These are phyloP conservation scores for Phaeoacremonium minimum DNA, from an alignment of 2,329 filamentous ascomycete species.

Conservation along the genomic window DNA sequence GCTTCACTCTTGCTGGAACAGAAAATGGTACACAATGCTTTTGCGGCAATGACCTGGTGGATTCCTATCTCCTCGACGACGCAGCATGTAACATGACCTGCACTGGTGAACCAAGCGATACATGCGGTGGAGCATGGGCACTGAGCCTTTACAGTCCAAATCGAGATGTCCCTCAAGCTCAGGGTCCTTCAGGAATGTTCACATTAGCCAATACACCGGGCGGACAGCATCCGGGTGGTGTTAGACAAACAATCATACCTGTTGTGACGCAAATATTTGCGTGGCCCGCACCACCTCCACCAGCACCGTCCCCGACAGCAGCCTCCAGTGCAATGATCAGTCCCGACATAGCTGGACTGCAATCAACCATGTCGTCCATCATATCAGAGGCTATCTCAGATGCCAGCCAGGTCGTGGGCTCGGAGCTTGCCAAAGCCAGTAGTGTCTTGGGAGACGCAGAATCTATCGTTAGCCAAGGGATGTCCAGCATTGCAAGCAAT, in stretches of 20 bases:
- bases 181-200: not conserved
- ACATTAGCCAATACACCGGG: not conserved
- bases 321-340: not conserved
- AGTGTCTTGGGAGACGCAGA: slow-evolving; percentile 1
- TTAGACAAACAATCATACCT: not conserved
- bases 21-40: slow-evolving; percentile 44
- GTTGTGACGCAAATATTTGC: not conserved
- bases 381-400: slow-evolving; percentile 1
- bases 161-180: slow-evolving; percentile 16
- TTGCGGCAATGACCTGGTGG: slow-evolving; percentile 36
- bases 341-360: slow-evolving; percentile 1
- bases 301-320: not conserved
- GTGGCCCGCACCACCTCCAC: not conserved
- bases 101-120: slow-evolving; percentile 39
- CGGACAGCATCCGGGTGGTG: not conserved
- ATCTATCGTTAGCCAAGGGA: slow-evolving; percentile 2
- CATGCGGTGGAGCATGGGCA: slow-evolving; percentile 45
- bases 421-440: slow-evolving; percentile 2
- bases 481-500: slow-evolving; percentile 4
- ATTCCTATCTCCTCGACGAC: slow-evolving; percentile 36
- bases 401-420: not conserved
- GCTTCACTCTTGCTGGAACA: slow-evolving; percentile 42
- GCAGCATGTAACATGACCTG: slow-evolving; percentile 43
- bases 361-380: not conserved
- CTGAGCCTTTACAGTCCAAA: slow-evolving; percentile 38